A percentile compares a stretch with the other conserved stretches of the same genome.
Conservation (phyloP, 2,329 filamentous ascomycete genomes). For the Penicillium psychrosexuale region DNA sequence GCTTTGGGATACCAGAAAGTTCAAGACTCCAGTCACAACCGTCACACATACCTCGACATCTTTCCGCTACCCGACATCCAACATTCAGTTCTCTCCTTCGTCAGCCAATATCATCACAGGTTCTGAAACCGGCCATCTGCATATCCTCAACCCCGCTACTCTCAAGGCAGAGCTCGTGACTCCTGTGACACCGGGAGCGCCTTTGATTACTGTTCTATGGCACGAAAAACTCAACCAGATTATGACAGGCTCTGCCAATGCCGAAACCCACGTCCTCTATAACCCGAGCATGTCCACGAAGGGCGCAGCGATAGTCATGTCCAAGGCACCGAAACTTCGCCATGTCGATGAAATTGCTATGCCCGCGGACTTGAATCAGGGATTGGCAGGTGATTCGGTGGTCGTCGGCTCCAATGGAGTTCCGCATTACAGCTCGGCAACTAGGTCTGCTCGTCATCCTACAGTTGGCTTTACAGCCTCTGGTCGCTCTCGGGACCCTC, state of each 20-base stretch:
- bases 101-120: conserved; percentile 84
- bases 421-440: conserved; percentile 70
- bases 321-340: conserved; percentile 86
- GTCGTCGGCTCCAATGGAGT: conserved; percentile 67
- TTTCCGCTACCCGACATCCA: conserved; percentile 75
- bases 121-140: conserved; percentile 77
- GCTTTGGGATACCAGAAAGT: conserved; percentile 94
- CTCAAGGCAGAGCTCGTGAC: conserved; percentile 80
- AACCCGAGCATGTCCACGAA: conserved; percentile 76
- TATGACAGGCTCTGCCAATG: conserved; percentile 86
- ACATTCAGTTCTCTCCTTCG: conserved; percentile 85
- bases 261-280: conserved; percentile 85
- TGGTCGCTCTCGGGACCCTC: conserved; percentile 73
- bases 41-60: conserved; percentile 78
- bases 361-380: conserved; percentile 77
- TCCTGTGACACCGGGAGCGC: conserved; percentile 78
- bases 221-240: conserved; percentile 96
- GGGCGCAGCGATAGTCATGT: conserved; percentile 86
- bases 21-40: conserved; percentile 82
- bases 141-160: conserved; percentile 92
- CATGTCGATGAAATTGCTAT: conserved; percentile 94
- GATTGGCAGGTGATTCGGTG: conserved; percentile 79
- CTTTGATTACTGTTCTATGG: conserved; percentile 84
- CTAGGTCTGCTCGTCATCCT: conserved; percentile 60
- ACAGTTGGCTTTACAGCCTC: conserved; percentile 73